Evolutionary conservation across 495 filamentous ascomycete species (phyloP), one percentile per base, ranked within the genome.

Genomic region (Tricharina praecox): DNA sequence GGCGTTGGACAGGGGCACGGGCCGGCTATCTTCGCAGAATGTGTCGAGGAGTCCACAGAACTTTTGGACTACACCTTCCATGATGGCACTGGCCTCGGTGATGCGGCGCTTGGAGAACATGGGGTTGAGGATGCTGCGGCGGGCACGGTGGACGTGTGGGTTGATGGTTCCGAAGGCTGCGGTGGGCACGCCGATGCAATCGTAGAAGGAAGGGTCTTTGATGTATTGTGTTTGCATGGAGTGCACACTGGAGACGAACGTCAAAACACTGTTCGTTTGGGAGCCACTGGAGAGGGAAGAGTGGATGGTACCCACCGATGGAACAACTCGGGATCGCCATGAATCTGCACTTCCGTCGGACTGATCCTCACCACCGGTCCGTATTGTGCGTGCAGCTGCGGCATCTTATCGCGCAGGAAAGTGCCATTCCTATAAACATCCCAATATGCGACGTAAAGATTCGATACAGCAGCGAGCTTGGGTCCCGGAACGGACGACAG

Each of bases 101-200:
- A 66, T 50, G 2, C 68, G 68, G 30, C 71, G 65, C 1, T 67
- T 75, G 8, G 70, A 75, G 57, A 74, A 71, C 54, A 67, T 73
- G 23, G 55, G 64, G 21, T 58, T 64, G 2, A 71, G 28, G 1
- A 65, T 54, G 11, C 47, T 56, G 26, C 70, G 66, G 3, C 70
- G 66, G 7, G 62, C 38, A 9, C 63, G 56, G 51, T 72, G 66
- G 19, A 63, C 61, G 19, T 66, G 60, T 21, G 64, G 63, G 35
- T 53, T 26, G 39, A 11, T 43, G 5, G 24, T 23, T 8, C 20
- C 24, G 20, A 28, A 7, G 39, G 8, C 20, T 5, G 3, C 7
- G 39, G 5, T 23, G 5, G n/a, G 15, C 7, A 28, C 18, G 18
- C 39, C 39, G 18, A 21, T 7, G 18, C 8, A 5, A 21, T 25